Base-by-base conservation (phyloP, 225 moss, liverwort and hornwort genomes). In the Ulota crispa region DNA sequence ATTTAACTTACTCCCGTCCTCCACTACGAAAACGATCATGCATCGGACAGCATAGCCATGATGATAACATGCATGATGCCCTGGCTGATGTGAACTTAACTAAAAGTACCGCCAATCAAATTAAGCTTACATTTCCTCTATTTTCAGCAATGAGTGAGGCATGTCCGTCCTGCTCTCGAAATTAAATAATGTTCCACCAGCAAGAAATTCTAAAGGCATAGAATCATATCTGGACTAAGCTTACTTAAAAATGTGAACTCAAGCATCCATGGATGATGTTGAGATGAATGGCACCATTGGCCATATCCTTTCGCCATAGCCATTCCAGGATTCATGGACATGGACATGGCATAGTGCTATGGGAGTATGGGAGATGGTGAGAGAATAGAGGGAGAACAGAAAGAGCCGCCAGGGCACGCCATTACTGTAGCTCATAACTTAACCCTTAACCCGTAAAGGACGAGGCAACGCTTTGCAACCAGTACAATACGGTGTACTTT, bases 281-380 rank as follows among this genome's bases (percentile, higher is more conserved):
- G 4, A 13, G 3, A 61, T 63, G 70, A 30, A 78, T 55, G 43
- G 1, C 0, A 9, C 3, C 47, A 24, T 61, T 47, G 24, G 1
- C 11, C 52, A 7, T 0, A 7, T 36, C 7, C 36, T 7, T 27
- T 0, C 9, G n/a, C 69, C 39, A 39, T 39, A 2, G 9, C 39
- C 39, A 39, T 8, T 9, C 8, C 1, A 8, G 7, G 9, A 72
- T 67, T 78, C 66, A 85, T 73, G 68, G 14, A 27, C 30, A 23
- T n/a, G n/a, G n/a, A n/a, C n/a, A n/a, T 81, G 64, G 52, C 36
- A 36, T 7, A 36, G 7, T 39, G 42, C 31, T 5, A 60, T 27
- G 73, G 41, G 70, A 75, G 62, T n/a, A n/a, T n/a, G n/a, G n/a
- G n/a, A n/a, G n/a, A 72, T 36, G 81, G 77, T 20, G 73, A 60